Base-by-base conservation (phyloP, 768 basidiomycete genomes). In the Collybiopsis luxurians region DNA sequence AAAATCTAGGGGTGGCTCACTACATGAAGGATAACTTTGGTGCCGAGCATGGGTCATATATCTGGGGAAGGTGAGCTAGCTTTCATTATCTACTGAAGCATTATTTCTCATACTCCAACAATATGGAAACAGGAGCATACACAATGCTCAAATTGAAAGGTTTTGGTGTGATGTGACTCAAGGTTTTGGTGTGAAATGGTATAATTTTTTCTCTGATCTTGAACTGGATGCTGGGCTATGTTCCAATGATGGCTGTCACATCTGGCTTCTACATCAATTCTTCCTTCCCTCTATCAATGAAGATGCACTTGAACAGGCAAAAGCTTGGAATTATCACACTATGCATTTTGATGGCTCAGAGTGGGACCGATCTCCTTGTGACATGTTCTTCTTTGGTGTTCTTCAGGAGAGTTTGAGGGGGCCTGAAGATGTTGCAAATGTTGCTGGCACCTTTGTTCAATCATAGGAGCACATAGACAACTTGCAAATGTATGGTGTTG, bases 201-300 rank as follows among this genome's bases (percentile, higher is more conserved):
- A 69, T 24, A 42, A 58, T 1, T 69, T 72, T 30, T 71, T 72
- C 47, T n/a, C 28, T n/a, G 53, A 56, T 5, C 59, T 72, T 2
- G 68, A 72, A 50, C 28, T 30, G 1, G 27, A 58, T 38, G 13
- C 50, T 26, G 61, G 63, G 11, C 62, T 72, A 0, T 39, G 66
- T 34, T 47, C 48, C 11, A 36, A 50, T 7, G 45, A 34, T 19
- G 24, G 39, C 4, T 39, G 44, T 17, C 68, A 68, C 51, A 67
- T 69, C 17, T 73, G 69, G 67, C 56, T 71, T 4, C 59, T 71
- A 12, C 68, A 68, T 38, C 53, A 60, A 43, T 62, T 72, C 4
- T 73, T 72, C 42, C 62, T 72, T 4, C 4, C 21, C 0, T 24
- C 55, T 0, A 52, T 70, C 36, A 64, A 70, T 28, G 26, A 44